Evolutionary conservation across 2,329 filamentous ascomycete species (phyloP).

Genomic region (Apiospora marii): DNA sequence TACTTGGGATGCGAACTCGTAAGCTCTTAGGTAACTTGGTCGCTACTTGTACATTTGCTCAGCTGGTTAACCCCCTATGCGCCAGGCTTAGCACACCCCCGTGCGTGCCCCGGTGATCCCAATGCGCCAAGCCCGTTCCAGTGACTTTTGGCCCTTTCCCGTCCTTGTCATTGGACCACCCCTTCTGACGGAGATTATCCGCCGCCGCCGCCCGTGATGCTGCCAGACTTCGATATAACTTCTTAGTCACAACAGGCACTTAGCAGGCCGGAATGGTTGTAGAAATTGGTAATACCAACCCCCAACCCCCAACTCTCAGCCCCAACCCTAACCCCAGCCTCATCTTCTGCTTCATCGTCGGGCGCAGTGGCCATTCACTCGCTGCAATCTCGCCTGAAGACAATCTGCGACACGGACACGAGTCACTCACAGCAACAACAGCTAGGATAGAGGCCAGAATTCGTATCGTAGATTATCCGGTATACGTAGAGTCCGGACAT

Average conservation of each 20-base stretch:
- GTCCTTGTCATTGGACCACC: neutral
- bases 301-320: neutral
- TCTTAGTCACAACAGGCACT: conserved; percentile 15
- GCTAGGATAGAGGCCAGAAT: neutral
- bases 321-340: neutral
- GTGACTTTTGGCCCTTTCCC: conserved; percentile 2
- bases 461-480: conserved; percentile 12
- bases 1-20: conserved; percentile 7
- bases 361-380: neutral
- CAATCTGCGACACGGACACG: conserved; percentile 9
- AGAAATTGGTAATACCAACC: neutral
- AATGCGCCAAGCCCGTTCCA: conserved; percentile 13
- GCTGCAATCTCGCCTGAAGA: neutral
- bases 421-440: conserved; percentile 25
- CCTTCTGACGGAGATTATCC: conserved; percentile 6
- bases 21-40: neutral
- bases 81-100: conserved; percentile 2
- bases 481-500: neutral
- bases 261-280: neutral
- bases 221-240: conserved; percentile 5
- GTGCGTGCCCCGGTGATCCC: conserved; percentile 17
- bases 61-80: neutral
- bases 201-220: neutral
- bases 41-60: neutral
- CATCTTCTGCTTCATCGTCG: neutral